Conservation (phyloP, 176 grass and related monocot species). For the Eragrostis curvula region DNA sequence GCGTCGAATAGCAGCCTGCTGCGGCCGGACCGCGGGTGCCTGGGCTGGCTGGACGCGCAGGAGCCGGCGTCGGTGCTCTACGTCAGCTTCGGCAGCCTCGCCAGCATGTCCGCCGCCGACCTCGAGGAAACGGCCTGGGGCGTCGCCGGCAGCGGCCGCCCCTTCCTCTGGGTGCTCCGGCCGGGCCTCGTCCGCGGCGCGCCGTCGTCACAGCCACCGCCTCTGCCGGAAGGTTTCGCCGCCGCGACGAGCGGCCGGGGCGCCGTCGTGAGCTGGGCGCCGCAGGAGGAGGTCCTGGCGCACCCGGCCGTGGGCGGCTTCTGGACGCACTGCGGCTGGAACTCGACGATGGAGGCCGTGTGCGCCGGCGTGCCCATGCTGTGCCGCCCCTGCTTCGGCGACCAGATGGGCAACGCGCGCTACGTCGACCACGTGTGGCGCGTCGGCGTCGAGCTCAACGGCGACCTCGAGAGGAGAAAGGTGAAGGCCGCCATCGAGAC, state of each 20-base stretch:
- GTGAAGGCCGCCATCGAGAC: background rate
- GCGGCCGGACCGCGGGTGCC: constrained; percentile 34
- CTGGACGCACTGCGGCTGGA: constrained; percentile 66
- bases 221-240: background rate
- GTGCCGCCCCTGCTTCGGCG: constrained; percentile 36
- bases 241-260: background rate
- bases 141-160: constrained; percentile 26
- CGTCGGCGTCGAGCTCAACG: constrained; percentile 13
- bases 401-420: constrained; percentile 49
- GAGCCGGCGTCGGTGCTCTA: constrained; percentile 37
- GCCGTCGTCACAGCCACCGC: background rate
- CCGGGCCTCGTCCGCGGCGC: background rate
- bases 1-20: background rate
- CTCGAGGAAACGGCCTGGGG: constrained; percentile 31
- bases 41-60: constrained; percentile 38
- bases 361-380: constrained; percentile 41
- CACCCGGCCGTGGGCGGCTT: constrained; percentile 28
- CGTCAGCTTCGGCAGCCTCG: constrained; percentile 48
- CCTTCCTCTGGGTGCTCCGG: constrained; percentile 47
- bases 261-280: constrained; percentile 34
- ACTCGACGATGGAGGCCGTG: constrained; percentile 52
- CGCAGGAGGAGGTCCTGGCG: constrained; percentile 47
- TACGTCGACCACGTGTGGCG: constrained; percentile 33
- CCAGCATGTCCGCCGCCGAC: constrained; percentile 20
- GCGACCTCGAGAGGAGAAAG: background rate